Evolutionary conservation across 441 rosid species (phyloP).

Genomic region (Metrosideros polymorpha): DNA sequence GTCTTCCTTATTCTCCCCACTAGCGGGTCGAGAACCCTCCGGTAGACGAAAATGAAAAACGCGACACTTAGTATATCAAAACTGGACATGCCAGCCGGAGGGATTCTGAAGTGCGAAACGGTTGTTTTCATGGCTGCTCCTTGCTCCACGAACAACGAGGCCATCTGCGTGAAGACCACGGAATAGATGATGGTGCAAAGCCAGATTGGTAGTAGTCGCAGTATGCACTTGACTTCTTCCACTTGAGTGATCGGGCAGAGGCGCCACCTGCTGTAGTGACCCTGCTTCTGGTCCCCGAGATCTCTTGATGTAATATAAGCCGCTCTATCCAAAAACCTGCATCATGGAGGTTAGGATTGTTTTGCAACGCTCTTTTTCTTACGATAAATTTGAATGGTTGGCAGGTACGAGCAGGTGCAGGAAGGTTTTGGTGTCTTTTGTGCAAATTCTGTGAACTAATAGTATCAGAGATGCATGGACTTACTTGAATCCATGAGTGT

Average conservation of each 20-base stretch:
- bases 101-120: constrained; percentile 54
- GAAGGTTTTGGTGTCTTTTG: not conserved
- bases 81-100: constrained; percentile 94
- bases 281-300: constrained; percentile 53
- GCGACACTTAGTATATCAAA: constrained; percentile 89
- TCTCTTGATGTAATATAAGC: constrained; percentile 67
- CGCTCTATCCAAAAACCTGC: constrained; percentile 89
- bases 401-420: not conserved
- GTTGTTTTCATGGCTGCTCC: constrained; percentile 94
- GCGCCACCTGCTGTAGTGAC: constrained; percentile 49
- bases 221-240: constrained; percentile 93
- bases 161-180: constrained; percentile 97
- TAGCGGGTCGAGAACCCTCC: constrained; percentile 76
- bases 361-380: not conserved
- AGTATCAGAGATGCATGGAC: not conserved
- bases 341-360: not conserved
- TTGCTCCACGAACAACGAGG: constrained; percentile 95
- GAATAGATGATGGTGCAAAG: constrained; percentile 95
- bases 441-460: not conserved
- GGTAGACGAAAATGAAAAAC: constrained; percentile 64
- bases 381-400: not conserved
- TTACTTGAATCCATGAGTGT: constrained; percentile 59
- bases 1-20: constrained; percentile 36
- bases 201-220: constrained; percentile 90
- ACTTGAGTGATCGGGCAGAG: constrained; percentile 92